Percentiles rank a stretch among this genome's conserved stretches.
These are phyloP conservation scores for Zoysia pacifica DNA, from an alignment of 176 grass and related monocot species.

Conservation along the genomic window DNA sequence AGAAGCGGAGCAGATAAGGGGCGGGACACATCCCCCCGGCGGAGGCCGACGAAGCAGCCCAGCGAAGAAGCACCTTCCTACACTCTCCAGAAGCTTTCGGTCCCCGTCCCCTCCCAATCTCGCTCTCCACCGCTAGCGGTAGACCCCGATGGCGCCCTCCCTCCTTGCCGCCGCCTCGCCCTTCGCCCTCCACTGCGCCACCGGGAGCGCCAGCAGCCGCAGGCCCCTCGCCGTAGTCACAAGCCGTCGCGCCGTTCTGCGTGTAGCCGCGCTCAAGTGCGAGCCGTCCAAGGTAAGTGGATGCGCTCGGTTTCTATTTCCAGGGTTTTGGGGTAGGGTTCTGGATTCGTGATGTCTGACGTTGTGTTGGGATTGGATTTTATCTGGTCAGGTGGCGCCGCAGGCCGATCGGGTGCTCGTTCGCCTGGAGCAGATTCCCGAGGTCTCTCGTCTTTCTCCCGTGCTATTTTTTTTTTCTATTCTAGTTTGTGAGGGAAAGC, in stretches of 20 bases:
- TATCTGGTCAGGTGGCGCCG: constrained; percentile 60
- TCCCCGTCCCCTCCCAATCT: neutral
- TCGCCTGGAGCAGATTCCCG: constrained; percentile 81
- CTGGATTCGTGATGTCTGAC: constrained; percentile 9
- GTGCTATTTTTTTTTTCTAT: neutral
- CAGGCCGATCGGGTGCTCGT: constrained; percentile 86
- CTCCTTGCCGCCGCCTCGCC: constrained; percentile 47
- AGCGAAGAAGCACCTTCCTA: neutral
- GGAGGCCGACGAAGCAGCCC: neutral
- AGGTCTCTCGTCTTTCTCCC: constrained; percentile 35
- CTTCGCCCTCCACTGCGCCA: constrained; percentile 45
- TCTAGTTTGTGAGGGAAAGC: neutral
- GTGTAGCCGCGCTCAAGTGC: constrained; percentile 63
- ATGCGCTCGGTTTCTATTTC: neutral
- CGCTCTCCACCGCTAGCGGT: neutral
- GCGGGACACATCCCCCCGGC: neutral
- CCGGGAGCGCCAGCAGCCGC: neutral
- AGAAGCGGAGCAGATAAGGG: constrained; percentile 20
- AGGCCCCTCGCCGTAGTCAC: constrained; percentile 21
- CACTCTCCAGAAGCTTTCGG: constrained; percentile 35
- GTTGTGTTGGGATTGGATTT: constrained; percentile 1
- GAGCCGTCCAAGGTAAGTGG: constrained; percentile 73
- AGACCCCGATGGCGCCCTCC: constrained; percentile 50
- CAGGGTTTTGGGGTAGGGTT: constrained; percentile 9
- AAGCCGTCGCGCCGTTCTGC: constrained; percentile 30